phyloP scores from a whole-genome alignment of 352 stramenopile genomes.

The Globisporangium paddicum region DNA sequence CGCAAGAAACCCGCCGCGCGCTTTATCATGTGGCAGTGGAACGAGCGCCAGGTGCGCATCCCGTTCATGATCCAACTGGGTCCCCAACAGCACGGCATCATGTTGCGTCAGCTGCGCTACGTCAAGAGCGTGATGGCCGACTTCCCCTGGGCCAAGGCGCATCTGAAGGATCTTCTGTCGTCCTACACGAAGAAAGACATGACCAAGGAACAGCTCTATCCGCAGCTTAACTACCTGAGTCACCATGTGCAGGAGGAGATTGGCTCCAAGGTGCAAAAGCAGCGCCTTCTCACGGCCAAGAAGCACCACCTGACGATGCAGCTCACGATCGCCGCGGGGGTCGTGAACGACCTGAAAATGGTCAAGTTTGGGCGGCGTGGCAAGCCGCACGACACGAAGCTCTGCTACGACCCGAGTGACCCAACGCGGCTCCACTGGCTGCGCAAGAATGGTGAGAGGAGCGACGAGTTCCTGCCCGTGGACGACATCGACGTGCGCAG shows the following conservation, averaged over 20 bases:
- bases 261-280: slow-evolving; percentile 29
- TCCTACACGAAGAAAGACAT: slow-evolving; percentile 72
- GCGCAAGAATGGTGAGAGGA: slow-evolving; percentile 73
- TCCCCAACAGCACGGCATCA: slow-evolving; percentile 70
- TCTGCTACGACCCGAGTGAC: slow-evolving; percentile 61
- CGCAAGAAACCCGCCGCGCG: slow-evolving; percentile 42
- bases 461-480: slow-evolving; percentile 47
- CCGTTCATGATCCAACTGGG: slow-evolving; percentile 55
- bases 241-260: slow-evolving; percentile 66
- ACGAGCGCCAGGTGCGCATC: slow-evolving; percentile 46
- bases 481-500: slow-evolving; percentile 43
- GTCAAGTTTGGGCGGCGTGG: slow-evolving; percentile 70
- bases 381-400: slow-evolving; percentile 64
- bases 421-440: slow-evolving; percentile 70
- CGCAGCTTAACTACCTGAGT: slow-evolving; percentile 66
- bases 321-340: slow-evolving; percentile 48
- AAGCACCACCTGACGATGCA: slow-evolving; percentile 67
- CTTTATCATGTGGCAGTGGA: slow-evolving; percentile 58
- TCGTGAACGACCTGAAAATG: slow-evolving; percentile 63
- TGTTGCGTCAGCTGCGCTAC: slow-evolving; percentile 79
- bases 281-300: slow-evolving; percentile 34
- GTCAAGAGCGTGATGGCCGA: slow-evolving; percentile 82
- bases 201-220: slow-evolving; percentile 72
- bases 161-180: slow-evolving; percentile 55
- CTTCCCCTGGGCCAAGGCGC: slow-evolving; percentile 74